Conservation (phyloP, 208 protist species). For the Trypanosoma scelopori region DNA sequence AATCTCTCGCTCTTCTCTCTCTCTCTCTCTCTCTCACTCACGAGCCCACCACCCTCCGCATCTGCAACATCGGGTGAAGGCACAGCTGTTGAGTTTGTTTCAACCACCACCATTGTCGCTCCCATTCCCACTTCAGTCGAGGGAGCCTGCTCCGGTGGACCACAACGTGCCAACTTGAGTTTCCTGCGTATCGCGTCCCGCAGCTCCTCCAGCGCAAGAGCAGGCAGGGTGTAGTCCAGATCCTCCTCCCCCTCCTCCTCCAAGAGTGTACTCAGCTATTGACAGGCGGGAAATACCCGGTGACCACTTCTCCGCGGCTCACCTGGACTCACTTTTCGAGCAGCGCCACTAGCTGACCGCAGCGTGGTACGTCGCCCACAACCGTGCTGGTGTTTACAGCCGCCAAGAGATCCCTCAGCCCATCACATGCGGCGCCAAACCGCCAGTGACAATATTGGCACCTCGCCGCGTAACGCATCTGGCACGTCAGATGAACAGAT, state of each 20-base stretch:
- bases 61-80: neutral
- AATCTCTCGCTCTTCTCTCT: constrained; percentile 5
- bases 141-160: constrained; percentile 1
- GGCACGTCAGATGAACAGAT: constrained; percentile 10
- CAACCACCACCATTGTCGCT: neutral
- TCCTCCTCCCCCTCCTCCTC: neutral
- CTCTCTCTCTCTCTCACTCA: no score
- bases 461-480: constrained; percentile 38
- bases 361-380: neutral
- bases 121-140: neutral
- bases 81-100: neutral
- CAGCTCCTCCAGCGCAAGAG: constrained; percentile 39
- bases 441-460: constrained; percentile 63
- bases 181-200: constrained; percentile 9
- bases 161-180: neutral
- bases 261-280: constrained; percentile 2
- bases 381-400: neutral
- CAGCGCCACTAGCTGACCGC: constrained; percentile 9
- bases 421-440: constrained; percentile 7
- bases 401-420: constrained; percentile 9
- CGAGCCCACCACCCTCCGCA: neutral
- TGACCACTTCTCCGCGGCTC: neutral
- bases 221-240: constrained; percentile 20
- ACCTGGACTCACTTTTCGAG: neutral
- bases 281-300: constrained; percentile 19